Conservation (phyloP, 768 basidiomycete species). For the Psilocybe cubensis region DNA sequence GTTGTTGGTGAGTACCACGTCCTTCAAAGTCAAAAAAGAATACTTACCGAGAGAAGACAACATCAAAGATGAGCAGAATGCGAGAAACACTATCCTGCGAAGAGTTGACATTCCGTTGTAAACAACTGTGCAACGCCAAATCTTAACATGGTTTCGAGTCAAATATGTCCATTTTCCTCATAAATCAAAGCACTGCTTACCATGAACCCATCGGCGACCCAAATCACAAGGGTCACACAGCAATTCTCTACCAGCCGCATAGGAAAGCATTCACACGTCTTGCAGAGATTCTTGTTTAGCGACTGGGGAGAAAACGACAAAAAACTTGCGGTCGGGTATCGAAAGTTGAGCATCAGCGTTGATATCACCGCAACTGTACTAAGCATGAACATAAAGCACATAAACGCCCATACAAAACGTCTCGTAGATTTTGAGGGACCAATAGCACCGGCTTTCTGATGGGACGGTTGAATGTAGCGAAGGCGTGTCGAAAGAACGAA, state of each 20-base stretch:
- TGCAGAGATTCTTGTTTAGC: background rate
- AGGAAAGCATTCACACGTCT: background rate
- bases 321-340: background rate
- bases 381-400: background rate
- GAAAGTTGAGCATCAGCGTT: background rate
- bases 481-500: too few species aligned
- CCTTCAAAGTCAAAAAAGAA: background rate
- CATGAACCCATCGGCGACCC: background rate
- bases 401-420: background rate
- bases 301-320: background rate
- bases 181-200: background rate
- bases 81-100: background rate
- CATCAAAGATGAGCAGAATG: background rate
- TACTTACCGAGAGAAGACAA: background rate
- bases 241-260: background rate
- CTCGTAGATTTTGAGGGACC: too few species aligned
- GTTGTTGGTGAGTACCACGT: background rate
- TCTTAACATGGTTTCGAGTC: background rate
- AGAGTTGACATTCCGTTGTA: background rate
- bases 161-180: background rate
- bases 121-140: constrained; percentile 6
- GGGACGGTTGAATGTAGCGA: too few species aligned
- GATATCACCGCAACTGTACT: background rate
- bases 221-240: background rate
- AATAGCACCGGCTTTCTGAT: too few species aligned